phyloP scores from a whole-genome alignment of 495 filamentous ascomycete genomes.

The Podospora pseudoanserina region DNA sequence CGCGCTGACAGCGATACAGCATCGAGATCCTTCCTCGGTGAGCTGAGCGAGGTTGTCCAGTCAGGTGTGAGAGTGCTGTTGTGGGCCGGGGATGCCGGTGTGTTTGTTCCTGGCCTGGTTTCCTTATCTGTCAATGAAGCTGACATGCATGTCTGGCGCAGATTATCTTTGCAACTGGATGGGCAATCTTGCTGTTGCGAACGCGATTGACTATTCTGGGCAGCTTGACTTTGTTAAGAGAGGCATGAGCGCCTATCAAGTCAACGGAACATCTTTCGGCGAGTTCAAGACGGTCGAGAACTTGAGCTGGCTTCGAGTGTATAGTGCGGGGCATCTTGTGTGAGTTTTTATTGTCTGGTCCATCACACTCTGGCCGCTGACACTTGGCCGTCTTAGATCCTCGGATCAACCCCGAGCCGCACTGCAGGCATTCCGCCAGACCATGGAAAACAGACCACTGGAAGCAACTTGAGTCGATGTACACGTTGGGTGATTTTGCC shows the following conservation, averaged over 20 bases:
- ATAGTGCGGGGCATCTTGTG: slow-evolving; percentile 52
- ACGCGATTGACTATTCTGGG: slow-evolving; percentile 41
- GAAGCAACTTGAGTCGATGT: not conserved
- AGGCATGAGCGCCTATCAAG: slow-evolving; percentile 42
- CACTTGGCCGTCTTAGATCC: not conserved
- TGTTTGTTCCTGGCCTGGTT: not conserved
- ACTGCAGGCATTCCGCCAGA: slow-evolving; percentile 1
- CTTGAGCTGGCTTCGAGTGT: slow-evolving; percentile 50
- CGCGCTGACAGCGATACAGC: not conserved
- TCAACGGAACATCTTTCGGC: slow-evolving; percentile 45
- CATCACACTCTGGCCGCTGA: not conserved
- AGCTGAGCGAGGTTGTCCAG: slow-evolving; percentile 47
- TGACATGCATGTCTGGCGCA: slow-evolving; percentile 32
- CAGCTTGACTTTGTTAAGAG: slow-evolving; percentile 17
- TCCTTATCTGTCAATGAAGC: not conserved
- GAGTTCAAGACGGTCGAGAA: slow-evolving; percentile 51
- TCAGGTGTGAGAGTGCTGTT: slow-evolving; percentile 48
- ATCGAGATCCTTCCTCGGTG: slow-evolving; percentile 37
- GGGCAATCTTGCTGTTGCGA: slow-evolving; percentile 43
- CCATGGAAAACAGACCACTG: not conserved
- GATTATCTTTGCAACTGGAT: slow-evolving; percentile 59
- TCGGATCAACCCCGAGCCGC: slow-evolving; percentile 8
- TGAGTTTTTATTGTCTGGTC: slow-evolving; percentile 30
- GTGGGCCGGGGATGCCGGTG: slow-evolving; percentile 44
- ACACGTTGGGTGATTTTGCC: not conserved